phyloP scores from a whole-genome alignment of 176 grass and related monocot genomes.

The Typha latifolia region DNA sequence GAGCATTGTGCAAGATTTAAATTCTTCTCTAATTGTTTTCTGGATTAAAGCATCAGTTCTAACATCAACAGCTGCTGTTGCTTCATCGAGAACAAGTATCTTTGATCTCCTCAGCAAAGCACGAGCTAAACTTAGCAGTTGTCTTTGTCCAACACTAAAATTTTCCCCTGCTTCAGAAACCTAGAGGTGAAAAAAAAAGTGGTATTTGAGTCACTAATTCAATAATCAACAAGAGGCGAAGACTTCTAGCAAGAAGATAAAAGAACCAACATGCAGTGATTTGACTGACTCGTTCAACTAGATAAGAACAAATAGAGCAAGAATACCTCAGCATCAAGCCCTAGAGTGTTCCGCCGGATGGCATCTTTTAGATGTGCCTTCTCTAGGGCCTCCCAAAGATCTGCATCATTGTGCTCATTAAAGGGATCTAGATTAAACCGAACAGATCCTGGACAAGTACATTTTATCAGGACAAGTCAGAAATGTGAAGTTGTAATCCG shows the following conservation, averaged over 20 bases:
- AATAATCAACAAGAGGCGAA: too few relatives aligned
- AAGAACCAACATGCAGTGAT: neutral
- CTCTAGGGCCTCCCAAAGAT: constrained; percentile 96
- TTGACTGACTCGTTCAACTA: neutral
- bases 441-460: constrained; percentile 55
- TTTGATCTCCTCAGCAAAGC: constrained; percentile 87
- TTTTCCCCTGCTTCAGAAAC: constrained; percentile 97
- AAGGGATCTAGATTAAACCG: constrained; percentile 99
- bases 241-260: neutral
- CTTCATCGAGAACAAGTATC: constrained; percentile 98
- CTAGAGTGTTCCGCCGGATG: constrained; percentile 76
- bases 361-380: constrained; percentile 97
- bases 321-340: constrained; percentile 82
- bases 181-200: constrained; percentile 17
- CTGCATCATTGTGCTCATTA: constrained; percentile 92
- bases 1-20: constrained; percentile 98
- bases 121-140: constrained; percentile 85
- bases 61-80: constrained; percentile 95
- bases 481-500: constrained; percentile 3
- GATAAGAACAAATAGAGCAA: constrained; percentile 7
- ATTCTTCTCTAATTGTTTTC: constrained; percentile 97
- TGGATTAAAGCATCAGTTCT: constrained; percentile 97
- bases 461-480: neutral
- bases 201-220: neutral
- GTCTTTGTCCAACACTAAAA: constrained; percentile 94